Evolutionary conservation across 305 asterid genomes (phyloP).

Genomic region (Plantago rigida): DNA sequence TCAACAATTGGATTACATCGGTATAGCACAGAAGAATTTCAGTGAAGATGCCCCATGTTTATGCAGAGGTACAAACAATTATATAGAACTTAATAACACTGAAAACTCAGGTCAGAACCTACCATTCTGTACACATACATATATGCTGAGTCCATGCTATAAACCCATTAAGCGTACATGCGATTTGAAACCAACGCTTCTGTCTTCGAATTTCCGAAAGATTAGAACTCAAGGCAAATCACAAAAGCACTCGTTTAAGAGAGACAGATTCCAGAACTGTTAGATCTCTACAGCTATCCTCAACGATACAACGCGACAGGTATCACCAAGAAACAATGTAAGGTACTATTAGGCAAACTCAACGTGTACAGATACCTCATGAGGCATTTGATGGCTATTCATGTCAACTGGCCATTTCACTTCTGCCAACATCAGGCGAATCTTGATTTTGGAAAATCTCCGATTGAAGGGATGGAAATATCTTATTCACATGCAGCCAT

Average conservation of each 20-base stretch:
- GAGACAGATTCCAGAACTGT: not conserved
- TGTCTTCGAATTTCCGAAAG: conserved; percentile 1
- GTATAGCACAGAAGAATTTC: not conserved
- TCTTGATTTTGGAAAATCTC: conserved; percentile 62
- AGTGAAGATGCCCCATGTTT: not conserved
- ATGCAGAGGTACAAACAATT: not conserved
- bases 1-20: not conserved
- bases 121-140: not conserved
- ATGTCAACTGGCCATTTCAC: not conserved
- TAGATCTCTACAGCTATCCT: not conserved
- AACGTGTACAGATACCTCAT: not conserved
- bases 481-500: conserved; percentile 81
- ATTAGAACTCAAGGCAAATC: not conserved
- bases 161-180: not conserved
- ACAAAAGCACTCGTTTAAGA: not conserved
- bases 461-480: conserved; percentile 62
- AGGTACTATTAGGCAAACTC: not conserved
- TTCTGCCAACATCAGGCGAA: not conserved
- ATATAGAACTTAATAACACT: not conserved
- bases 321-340: not conserved
- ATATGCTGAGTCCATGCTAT: not conserved
- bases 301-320: not conserved
- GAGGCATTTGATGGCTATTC: conserved; percentile 1
- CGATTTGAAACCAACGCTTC: not conserved
- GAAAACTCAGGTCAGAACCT: not conserved